A percentile compares a stretch with the other conserved stretches of the same genome.
Conservation (phyloP, 1,284 basidiomycete genomes). For the Inonotus hispidus region DNA sequence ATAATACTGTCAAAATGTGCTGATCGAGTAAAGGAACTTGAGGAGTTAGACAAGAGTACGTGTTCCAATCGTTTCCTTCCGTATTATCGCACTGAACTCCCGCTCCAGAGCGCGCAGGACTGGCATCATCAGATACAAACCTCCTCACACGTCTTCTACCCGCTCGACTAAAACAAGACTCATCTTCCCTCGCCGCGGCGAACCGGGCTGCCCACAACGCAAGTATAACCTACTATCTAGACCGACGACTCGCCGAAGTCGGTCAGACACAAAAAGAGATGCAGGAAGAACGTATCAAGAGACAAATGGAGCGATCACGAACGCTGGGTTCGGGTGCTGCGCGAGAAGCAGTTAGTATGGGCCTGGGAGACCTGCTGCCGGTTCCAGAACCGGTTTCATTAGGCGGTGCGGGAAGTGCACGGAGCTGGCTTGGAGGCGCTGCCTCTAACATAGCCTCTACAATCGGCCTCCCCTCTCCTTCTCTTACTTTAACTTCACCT, state of each 20-base stretch:
- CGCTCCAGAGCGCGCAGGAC: slow-evolving; percentile 55
- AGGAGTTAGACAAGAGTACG: slow-evolving; percentile 79
- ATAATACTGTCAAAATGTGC: slow-evolving; percentile 78
- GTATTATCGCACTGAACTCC: slow-evolving; percentile 14
- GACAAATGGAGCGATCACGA: slow-evolving; percentile 72
- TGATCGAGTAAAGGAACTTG: slow-evolving; percentile 81
- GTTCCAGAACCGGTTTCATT: slow-evolving; percentile 24
- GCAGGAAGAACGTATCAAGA: slow-evolving; percentile 82
- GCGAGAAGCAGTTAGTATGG: slow-evolving; percentile 47
- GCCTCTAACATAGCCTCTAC: slow-evolving; percentile 60
- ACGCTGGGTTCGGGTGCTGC: slow-evolving; percentile 73
- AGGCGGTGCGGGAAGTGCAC: slow-evolving; percentile 26
- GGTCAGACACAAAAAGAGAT: slow-evolving; percentile 78
- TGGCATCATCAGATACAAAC: slow-evolving; percentile 54
- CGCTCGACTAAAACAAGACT: slow-evolving; percentile 55
- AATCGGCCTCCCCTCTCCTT: slow-evolving; percentile 44
- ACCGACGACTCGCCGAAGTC: slow-evolving; percentile 68
- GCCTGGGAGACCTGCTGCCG: slow-evolving; percentile 23
- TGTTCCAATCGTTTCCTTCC: slow-evolving; percentile 15
- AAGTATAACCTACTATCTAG: slow-evolving; percentile 82
- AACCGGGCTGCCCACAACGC: slow-evolving; percentile 79
- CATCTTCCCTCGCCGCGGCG: slow-evolving; percentile 53
- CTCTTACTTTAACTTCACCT: slow-evolving; percentile 26
- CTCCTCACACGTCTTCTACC: slow-evolving; percentile 63
- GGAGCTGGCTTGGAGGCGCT: slow-evolving; percentile 62